These are phyloP conservation scores for Leccinum fibrillosum DNA, from an alignment of 768 basidiomycete species.

Conservation along the genomic window DNA sequence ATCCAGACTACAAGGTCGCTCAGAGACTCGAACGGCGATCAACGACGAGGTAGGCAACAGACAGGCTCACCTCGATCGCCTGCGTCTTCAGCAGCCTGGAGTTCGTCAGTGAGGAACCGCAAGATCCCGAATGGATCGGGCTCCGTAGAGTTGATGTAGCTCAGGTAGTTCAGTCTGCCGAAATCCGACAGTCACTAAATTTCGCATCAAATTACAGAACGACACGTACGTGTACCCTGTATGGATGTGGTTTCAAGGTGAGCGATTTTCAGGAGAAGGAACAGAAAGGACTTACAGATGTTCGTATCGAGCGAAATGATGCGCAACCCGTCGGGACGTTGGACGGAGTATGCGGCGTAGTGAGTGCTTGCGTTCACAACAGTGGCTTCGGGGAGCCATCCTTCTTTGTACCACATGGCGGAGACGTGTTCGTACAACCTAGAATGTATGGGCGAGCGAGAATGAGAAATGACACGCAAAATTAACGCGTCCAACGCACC, in stretches of 20 bases:
- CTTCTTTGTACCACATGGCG: conserved; percentile 42
- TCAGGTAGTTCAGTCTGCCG: conserved; percentile 42
- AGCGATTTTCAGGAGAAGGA: background rate
- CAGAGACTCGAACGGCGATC: background rate
- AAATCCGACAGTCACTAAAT: background rate
- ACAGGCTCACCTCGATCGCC: conserved; percentile 39
- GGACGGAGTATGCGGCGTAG: conserved; percentile 46
- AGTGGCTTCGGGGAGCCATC: conserved; percentile 40
- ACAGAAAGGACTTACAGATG: conserved; percentile 39
- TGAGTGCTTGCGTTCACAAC: conserved; percentile 41
- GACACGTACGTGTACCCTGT: conserved; percentile 35
- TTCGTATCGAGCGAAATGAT: conserved; percentile 53
- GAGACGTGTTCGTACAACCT: conserved; percentile 53
- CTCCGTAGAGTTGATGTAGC: conserved; percentile 45
- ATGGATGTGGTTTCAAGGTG: background rate
- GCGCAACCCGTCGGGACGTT: conserved; percentile 41
- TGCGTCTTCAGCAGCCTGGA: conserved; percentile 50
- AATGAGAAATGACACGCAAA: background rate
- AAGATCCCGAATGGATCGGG: conserved; percentile 49
- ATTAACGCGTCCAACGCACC: conserved; percentile 22
- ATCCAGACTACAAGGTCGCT: conserved; percentile 40
- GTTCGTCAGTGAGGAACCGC: conserved; percentile 48
- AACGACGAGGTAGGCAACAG: background rate
- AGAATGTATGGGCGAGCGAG: background rate
- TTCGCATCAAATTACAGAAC: background rate